phyloP scores from a whole-genome alignment of 2,329 filamentous ascomycete species.

The Ascochyta pisi region DNA sequence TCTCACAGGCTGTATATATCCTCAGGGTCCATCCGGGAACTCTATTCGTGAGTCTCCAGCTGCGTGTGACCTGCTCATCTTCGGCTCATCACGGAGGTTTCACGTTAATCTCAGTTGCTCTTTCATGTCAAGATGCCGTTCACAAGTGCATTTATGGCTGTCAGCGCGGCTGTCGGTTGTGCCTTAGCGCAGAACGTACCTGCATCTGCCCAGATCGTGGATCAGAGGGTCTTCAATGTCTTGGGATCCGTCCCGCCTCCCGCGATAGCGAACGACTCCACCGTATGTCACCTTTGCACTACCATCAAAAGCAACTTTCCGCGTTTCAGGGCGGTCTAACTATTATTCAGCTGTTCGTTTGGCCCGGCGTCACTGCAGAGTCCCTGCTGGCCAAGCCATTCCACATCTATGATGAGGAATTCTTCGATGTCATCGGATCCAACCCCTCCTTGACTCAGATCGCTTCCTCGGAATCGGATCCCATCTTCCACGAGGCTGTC shows the following conservation, averaged over 20 bases:
- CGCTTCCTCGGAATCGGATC: slow-evolving; percentile 30
- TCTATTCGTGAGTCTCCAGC: slow-evolving; percentile 2
- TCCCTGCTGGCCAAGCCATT: slow-evolving; percentile 32
- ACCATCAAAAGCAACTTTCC: neutral
- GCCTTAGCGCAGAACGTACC: slow-evolving; percentile 29
- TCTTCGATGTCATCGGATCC: slow-evolving; percentile 33
- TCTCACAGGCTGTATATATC: slow-evolving; percentile 17
- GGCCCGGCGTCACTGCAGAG: slow-evolving; percentile 29
- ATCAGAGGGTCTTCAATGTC: slow-evolving; percentile 34
- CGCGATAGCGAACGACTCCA: slow-evolving; percentile 25
- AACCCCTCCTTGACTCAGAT: slow-evolving; percentile 32
- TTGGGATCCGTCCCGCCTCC: slow-evolving; percentile 28
- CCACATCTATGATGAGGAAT: slow-evolving; percentile 36
- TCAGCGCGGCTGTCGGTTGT: slow-evolving; percentile 16
- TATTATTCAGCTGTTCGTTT: slow-evolving; percentile 24
- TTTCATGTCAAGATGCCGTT: slow-evolving; percentile 18
- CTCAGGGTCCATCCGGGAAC: slow-evolving; percentile 1
- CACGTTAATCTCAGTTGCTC: slow-evolving; percentile 4
- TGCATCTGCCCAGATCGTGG: slow-evolving; percentile 28
- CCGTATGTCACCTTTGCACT: slow-evolving; percentile 16
- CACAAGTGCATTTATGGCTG: slow-evolving; percentile 12
- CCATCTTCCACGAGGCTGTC: slow-evolving; percentile 36
- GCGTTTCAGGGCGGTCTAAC: slow-evolving; percentile 12
- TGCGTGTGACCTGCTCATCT: neutral
- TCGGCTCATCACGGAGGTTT: slow-evolving; percentile 3